Conservation (phyloP, 768 basidiomycete species). For the Phlegmacium glaucopus region DNA sequence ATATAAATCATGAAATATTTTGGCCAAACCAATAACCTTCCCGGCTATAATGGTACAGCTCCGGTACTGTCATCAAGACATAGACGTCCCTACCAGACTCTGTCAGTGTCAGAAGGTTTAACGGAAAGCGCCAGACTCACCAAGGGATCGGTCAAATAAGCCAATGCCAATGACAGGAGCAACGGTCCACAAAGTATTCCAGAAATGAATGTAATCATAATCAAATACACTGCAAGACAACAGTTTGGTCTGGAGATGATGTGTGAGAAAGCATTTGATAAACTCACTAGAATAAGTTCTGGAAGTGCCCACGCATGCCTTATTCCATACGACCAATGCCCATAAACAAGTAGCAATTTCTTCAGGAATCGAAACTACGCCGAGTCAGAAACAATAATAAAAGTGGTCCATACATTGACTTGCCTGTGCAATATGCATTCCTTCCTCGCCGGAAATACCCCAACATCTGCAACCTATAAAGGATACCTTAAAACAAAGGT, state of each 20-base stretch:
- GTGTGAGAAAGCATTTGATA: not conserved
- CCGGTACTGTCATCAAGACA: slow-evolving; percentile 85
- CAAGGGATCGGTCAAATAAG: slow-evolving; percentile 87
- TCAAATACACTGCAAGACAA: slow-evolving; percentile 59
- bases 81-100: slow-evolving; percentile 53
- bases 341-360: slow-evolving; percentile 87
- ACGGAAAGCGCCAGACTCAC: slow-evolving; percentile 35
- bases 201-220: slow-evolving; percentile 90
- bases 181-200: slow-evolving; percentile 96
- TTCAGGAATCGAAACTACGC: slow-evolving; percentile 85
- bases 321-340: slow-evolving; percentile 97
- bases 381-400: not conserved
- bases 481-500: not conserved
- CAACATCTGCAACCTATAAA: slow-evolving; percentile 84
- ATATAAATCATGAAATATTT: slow-evolving; percentile 72
- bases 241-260: not conserved
- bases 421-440: slow-evolving; percentile 91
- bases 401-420: slow-evolving; percentile 15
- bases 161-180: slow-evolving; percentile 93
- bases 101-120: slow-evolving; percentile 1
- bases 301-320: too few relatives aligned
- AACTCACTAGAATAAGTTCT: slow-evolving; percentile 26
- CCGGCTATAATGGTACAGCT: slow-evolving; percentile 83
- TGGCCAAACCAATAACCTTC: slow-evolving; percentile 78
- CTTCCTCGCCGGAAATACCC: slow-evolving; percentile 97